Conservation (phyloP, 2,329 filamentous ascomycete genomes). For the Verticillium alfalfae region DNA sequence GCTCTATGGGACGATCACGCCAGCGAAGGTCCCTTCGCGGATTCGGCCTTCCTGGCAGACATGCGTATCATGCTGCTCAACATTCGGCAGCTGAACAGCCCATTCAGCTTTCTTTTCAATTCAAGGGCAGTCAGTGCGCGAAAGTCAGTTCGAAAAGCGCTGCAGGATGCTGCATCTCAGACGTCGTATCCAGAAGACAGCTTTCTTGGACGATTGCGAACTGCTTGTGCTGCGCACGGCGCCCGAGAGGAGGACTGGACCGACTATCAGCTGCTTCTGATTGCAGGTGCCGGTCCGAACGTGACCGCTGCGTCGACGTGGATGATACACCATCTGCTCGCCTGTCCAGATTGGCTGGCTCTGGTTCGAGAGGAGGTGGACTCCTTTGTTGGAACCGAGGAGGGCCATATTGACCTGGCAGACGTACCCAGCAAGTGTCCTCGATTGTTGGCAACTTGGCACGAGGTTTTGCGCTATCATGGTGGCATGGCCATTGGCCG, state of each 20-base stretch:
- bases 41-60: neutral
- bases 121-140: neutral
- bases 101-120: neutral
- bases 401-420: neutral
- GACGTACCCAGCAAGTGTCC: neutral
- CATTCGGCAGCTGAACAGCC: neutral
- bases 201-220: neutral
- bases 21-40: slow-evolving; percentile 1
- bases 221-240: neutral
- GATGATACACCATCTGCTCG: slow-evolving; percentile 5
- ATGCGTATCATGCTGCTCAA: neutral
- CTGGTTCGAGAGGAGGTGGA: slow-evolving; percentile 1
- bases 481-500: slow-evolving; percentile 3
- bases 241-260: slow-evolving; percentile 7
- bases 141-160: neutral
- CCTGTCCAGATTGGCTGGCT: neutral
- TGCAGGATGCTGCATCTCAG: neutral
- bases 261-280: slow-evolving; percentile 8
- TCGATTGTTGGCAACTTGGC: slow-evolving; percentile 1
- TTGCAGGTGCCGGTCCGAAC: slow-evolving; percentile 6
- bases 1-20: slow-evolving; percentile 4
- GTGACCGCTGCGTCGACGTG: slow-evolving; percentile 7
- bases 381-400: neutral
- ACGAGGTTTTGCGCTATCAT: slow-evolving; percentile 6
- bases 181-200: neutral